phyloP scores from a whole-genome alignment of 2,329 filamentous ascomycete species.

The Plenodomus lindquistii region DNA sequence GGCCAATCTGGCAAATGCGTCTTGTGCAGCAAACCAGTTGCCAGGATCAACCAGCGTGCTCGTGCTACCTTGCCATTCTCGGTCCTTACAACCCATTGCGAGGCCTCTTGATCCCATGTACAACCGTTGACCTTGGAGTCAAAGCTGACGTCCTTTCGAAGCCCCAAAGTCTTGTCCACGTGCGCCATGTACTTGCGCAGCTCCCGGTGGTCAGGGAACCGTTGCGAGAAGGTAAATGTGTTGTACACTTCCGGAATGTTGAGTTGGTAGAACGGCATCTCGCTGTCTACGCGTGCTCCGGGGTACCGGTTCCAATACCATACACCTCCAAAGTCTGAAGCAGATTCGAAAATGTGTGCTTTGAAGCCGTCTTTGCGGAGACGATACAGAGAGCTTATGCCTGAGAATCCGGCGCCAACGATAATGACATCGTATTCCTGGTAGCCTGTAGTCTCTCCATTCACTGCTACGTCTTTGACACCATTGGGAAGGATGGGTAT shows the following conservation, averaged over 20 bases:
- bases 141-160: slow-evolving; percentile 43
- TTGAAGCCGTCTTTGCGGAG: slow-evolving; percentile 23
- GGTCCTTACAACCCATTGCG: slow-evolving; percentile 52
- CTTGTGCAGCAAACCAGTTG: slow-evolving; percentile 22
- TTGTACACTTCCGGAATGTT: slow-evolving; percentile 33
- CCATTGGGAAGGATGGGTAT: neutral
- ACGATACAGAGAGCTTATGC: slow-evolving; percentile 24
- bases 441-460: neutral
- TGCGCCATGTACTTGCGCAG: slow-evolving; percentile 31
- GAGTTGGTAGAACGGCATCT: slow-evolving; percentile 37
- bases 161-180: slow-evolving; percentile 20
- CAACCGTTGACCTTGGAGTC: slow-evolving; percentile 49
- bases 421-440: slow-evolving; percentile 26
- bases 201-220: slow-evolving; percentile 31
- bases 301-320: slow-evolving; percentile 26
- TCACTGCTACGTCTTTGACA: neutral
- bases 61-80: slow-evolving; percentile 49
- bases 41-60: slow-evolving; percentile 47
- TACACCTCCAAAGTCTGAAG: slow-evolving; percentile 20
- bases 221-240: slow-evolving; percentile 24
- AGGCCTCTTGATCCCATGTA: slow-evolving; percentile 43
- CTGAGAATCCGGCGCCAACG: slow-evolving; percentile 33
- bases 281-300: slow-evolving; percentile 36
- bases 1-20: slow-evolving; percentile 22
- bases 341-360: slow-evolving; percentile 25